Base-by-base conservation (phyloP, 352 stramenopile genomes). In the Phytophthora brassicae region DNA sequence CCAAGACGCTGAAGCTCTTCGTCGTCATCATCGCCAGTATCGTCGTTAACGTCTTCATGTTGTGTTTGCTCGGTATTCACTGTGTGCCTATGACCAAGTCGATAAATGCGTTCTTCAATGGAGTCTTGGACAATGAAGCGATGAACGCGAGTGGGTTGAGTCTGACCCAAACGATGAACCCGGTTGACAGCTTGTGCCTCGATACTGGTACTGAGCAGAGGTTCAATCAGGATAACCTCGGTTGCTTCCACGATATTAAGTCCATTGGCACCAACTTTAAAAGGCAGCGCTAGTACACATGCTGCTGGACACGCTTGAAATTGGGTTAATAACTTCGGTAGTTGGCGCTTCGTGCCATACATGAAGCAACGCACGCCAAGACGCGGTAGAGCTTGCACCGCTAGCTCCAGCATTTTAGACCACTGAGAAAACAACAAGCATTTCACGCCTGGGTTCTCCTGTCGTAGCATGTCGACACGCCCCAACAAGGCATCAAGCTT, bases 181-280 rank as follows among this genome's bases (percentile, higher is more conserved):
- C 91, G 82, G 61, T 92, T 95, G 43, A 97, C 94, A 26, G 89
- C 89, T 62, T 97, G 89, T 8, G 68, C 70, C 64, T 97, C 91
- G 8, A 97, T 84, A 31, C 81, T 86, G 17, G 63, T 64, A 62
- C 96, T 97, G 42, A 97, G 61, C 4, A 97, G 66, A 6, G 91
- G 91, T 55, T 98, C 90, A n/a, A 98, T 62, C 26, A 98, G 85
- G 51, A 97, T 75, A 3, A 97, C 81, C 52, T 98, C 89, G 2
- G 81, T 96, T n/a, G 91, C 91, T 43, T 98, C 89, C 6, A 96
- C 74, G 2, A 98, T 68, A 53, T 96, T 98, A n/a, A 98, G 72
- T 8, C 93, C 92, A 57, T 97, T 95, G 2, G 89, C 90, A 20
- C 88, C 92, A 26, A 95, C 75, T 66, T 96, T 96, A 33, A 96